Evolutionary conservation across 2,329 filamentous ascomycete species (phyloP).

Genomic region (Alternaria sp.): DNA sequence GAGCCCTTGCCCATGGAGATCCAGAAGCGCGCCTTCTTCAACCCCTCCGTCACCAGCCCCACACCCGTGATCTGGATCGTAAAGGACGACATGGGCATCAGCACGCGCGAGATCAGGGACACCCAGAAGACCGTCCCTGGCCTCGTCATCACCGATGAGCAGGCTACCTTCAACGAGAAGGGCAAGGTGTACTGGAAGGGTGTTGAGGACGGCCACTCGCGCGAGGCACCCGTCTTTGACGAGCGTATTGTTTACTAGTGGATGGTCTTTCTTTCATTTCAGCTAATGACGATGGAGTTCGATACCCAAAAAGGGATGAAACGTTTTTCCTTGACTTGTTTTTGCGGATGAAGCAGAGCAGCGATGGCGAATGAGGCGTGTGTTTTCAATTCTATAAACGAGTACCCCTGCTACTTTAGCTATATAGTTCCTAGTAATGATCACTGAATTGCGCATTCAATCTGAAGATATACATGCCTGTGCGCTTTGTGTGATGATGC

Average conservation of each 20-base stretch:
- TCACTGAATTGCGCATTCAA: not conserved
- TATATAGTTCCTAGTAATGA: not conserved
- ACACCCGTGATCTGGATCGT: conserved; percentile 56
- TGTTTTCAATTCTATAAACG: not conserved
- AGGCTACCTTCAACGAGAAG: conserved; percentile 54
- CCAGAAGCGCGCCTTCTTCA: conserved; percentile 52
- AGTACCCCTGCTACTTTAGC: not conserved
- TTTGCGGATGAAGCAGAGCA: not conserved
- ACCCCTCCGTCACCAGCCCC: conserved; percentile 52
- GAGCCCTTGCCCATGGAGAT: conserved; percentile 42
- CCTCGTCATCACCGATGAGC: conserved; percentile 53
- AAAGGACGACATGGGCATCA: conserved; percentile 52
- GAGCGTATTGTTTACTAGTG: conserved; percentile 44
- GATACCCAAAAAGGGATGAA: conserved; percentile 1
- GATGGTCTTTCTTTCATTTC: not conserved
- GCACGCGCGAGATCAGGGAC: conserved; percentile 50
- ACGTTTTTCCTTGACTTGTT: not conserved
- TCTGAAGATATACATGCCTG: too few relatives aligned
- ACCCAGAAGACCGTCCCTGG: conserved; percentile 48
- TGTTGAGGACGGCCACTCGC: conserved; percentile 47
- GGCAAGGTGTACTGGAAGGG: conserved; percentile 52
- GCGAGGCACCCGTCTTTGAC: conserved; percentile 53
- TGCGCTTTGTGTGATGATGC: not conserved
- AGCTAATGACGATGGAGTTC: not conserved
- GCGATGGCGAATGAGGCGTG: not conserved